Conservation (phyloP, 2,329 filamentous ascomycete species). For the Colletotrichum phormii region DNA sequence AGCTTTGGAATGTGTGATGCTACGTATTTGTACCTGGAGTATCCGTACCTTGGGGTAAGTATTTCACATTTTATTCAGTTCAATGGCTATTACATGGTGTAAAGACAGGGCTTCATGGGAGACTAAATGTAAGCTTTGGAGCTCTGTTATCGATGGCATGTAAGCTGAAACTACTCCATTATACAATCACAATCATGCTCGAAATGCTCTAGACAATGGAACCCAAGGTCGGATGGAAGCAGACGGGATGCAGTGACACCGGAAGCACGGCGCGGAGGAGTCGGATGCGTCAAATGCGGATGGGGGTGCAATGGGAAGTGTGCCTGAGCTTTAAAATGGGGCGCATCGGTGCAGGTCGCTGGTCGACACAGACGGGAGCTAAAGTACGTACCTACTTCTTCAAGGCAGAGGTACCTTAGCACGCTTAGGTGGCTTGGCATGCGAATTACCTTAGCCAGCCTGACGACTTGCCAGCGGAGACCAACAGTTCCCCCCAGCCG, state of each 20-base stretch:
- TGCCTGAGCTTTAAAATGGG: conserved; percentile 19
- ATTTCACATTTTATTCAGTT: background rate
- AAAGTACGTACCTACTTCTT: conserved; percentile 15
- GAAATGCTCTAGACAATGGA: background rate
- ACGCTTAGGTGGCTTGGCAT: conserved; percentile 15
- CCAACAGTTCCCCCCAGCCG: conserved; percentile 14
- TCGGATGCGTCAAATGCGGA: conserved; percentile 1
- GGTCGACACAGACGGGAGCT: background rate
- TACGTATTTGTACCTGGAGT: background rate
- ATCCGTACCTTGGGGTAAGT: no score
- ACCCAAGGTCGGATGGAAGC: background rate
- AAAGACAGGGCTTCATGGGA: background rate
- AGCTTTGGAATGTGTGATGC: background rate
- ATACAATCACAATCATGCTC: background rate
- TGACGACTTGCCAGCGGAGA: conserved; percentile 20
- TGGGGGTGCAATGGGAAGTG: background rate
- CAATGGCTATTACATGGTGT: background rate
- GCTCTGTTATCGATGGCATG: background rate
- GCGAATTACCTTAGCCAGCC: conserved; percentile 23
- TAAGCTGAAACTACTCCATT: background rate
- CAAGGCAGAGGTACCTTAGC: background rate
- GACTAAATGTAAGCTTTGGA: background rate
- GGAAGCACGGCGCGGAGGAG: conserved; percentile 10
- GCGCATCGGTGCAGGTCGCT: conserved; percentile 3
- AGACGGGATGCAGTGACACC: background rate